Evolutionary conservation across 2,329 filamentous ascomycete species (phyloP), one percentile per base, ranked within the genome.

Genomic region (Microascus cirrosus): DNA sequence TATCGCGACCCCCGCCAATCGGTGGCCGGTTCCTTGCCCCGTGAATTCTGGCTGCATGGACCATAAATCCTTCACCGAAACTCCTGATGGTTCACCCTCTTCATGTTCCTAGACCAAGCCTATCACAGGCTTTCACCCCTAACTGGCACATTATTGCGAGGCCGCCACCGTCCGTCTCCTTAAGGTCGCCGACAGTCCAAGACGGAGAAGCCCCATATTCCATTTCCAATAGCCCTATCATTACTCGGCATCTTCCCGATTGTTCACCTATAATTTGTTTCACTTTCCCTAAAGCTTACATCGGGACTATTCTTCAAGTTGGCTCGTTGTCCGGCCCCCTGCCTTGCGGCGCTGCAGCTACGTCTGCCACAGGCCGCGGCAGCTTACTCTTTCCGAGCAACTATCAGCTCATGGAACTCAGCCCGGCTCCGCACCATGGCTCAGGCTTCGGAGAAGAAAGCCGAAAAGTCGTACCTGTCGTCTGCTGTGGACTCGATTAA

Each of bases 401-500:
- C 45, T 20, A 8, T 12, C n/a, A 50, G 45, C 35, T 56, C 28
- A 51, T 51, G 42, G 55, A 5, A 32, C 32, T n/a, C 20, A 15
- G 13, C 32, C 36, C 22, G 36, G 32, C 25, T 57, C 32, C 32
- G 32, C 25, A 57, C 13, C 48, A 57, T 57, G 55, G 55, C 58
- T 13, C 48, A 59, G 50, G 60, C 68, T 45, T 65, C 63, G 52
- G 77, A 78, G 39, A 80, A 76, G 68, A 82, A 79, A 69, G 61
- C 69, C 36, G 82, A 84, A 65, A 84, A 77, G 69, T 82, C 80
- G 2, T 84, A 84, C 63, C 69, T 84, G 34, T 78, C 77, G 51
- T 82, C 79, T 20, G 81, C 83, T 35, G 79, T 85, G 42, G 81
- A 83, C 60, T 83, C 82, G 1, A 79, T 85, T 59, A 83, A 83